A percentile compares a stretch with the other conserved stretches of the same genome.
Conservation (phyloP, 2,329 filamentous ascomycete genomes). For the Clonostachys rosea region DNA sequence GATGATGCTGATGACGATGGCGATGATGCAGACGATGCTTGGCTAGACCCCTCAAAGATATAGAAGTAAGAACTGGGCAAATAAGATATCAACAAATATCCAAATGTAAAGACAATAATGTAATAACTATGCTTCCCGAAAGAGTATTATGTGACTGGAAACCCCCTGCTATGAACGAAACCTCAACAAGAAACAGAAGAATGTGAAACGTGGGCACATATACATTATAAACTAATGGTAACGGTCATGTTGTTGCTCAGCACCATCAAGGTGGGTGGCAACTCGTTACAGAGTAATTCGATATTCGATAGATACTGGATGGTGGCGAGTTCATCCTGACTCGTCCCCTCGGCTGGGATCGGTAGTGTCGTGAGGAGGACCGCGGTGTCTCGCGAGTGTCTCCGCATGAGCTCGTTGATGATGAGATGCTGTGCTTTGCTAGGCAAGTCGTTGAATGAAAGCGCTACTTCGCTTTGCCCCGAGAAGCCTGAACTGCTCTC, state of each 20-base stretch:
- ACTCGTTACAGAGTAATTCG: conserved; percentile 70
- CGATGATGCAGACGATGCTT: too few relatives aligned
- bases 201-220: too few relatives aligned
- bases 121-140: too few relatives aligned
- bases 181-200: too few relatives aligned
- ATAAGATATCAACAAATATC: not conserved
- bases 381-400: conserved; percentile 64
- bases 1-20: too few relatives aligned
- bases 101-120: not conserved
- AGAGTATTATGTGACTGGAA: too few relatives aligned
- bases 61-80: not conserved
- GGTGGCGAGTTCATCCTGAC: conserved; percentile 63
- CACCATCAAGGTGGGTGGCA: conserved; percentile 74
- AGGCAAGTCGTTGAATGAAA: conserved; percentile 84
- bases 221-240: conserved; percentile 61
- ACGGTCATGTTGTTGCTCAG: conserved; percentile 90
- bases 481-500: conserved; percentile 41
- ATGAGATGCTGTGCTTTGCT: conserved; percentile 83
- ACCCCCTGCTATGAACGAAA: too few relatives aligned
- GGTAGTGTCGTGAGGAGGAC: conserved; percentile 82
- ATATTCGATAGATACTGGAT: conserved; percentile 72
- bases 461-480: conserved; percentile 53
- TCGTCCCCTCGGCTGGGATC: conserved; percentile 74
- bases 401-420: conserved; percentile 75
- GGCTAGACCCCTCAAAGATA: not conserved